Base-by-base conservation (phyloP, 1,284 basidiomycete species). In the Fomitopsis schrenkii region DNA sequence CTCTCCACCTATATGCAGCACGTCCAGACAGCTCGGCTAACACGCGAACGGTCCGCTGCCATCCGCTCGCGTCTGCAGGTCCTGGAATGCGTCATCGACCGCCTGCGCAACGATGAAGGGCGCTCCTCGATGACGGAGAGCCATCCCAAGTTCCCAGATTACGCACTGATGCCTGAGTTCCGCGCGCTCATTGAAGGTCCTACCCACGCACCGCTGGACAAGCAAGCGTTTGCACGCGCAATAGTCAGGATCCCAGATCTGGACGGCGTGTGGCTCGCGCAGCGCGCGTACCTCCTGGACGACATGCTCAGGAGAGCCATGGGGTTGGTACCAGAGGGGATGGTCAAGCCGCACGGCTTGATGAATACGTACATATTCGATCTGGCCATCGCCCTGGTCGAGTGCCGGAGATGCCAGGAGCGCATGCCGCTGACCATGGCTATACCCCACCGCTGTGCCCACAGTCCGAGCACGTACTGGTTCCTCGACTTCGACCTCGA, bases 81-180 rank as follows among this genome's bases (percentile, higher is more conserved):
- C 2, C 46, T 58, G 19, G 5, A 26, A 2, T 7, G 2, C 3
- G 8, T 55, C 9, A 55, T 59, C 28, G 5, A 4, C 15, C 12
- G 5, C 6, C 26, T 38, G 15, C 38, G 52, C 4, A n/a, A 30
- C 42, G 12, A 19, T 7, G 14, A 30, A 19, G 33, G 41, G 30
- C 35, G 28, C 12, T 9, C n/a, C 41, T 15, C 22, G 5, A 15
- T 5, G 12, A 30, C 5, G 26, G 52, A 45, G 19, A 35, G 9
- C 9, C 30, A 26, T 17, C 50, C 58, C 12, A 44, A 50, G 60
- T 40, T 60, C 58, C 12, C 60, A 7, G 59, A 60, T 30, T 60
- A 36, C 35, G 59, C 59, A 1, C 17, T 52, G 3, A 60, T 60
- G 59, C 54, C 53, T 10, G 59, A 60, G 30, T 55, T 60, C 33